Percentiles rank a stretch among this genome's conserved stretches.
phyloP scores from a whole-genome alignment of 108 stramenopile species.

The Skeletonema grethae region DNA sequence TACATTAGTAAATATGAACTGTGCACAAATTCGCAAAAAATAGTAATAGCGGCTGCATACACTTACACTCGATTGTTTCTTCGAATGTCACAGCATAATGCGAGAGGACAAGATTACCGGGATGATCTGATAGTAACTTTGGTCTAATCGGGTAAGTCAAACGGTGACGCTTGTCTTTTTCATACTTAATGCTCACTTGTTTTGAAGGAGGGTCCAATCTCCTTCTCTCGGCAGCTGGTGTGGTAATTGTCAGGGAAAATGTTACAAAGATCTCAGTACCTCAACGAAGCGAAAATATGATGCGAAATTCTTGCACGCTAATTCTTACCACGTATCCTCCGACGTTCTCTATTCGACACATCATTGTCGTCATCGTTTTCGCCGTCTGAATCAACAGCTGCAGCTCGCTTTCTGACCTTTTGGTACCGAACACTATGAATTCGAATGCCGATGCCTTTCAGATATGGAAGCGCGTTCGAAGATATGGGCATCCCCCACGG shows the following conservation, averaged over 20 bases:
- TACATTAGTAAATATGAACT: no score
- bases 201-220: constrained; percentile 28
- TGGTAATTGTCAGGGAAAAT: neutral
- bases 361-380: neutral
- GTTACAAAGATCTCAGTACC: neutral
- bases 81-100: constrained; percentile 31
- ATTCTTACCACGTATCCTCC: constrained; percentile 18
- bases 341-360: constrained; percentile 12
- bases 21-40: no score
- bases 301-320: neutral
- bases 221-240: constrained; percentile 33
- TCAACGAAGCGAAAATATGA: neutral
- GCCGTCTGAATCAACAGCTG: neutral
- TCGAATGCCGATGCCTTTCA: constrained; percentile 47
- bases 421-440: constrained; percentile 46
- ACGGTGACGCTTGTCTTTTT: constrained; percentile 22
- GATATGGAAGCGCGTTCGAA: constrained; percentile 30
- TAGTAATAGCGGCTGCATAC: no score
- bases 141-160: constrained; percentile 12
- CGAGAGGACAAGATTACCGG: constrained; percentile 24
- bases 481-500: constrained; percentile 43
- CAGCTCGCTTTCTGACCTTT: constrained; percentile 25
- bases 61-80: constrained; percentile 26
- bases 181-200: constrained; percentile 24
- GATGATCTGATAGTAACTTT: constrained; percentile 26